These are phyloP conservation scores for Elsinoe arachidis DNA, from an alignment of 2,329 filamentous ascomycete genomes.

Conservation along the genomic window DNA sequence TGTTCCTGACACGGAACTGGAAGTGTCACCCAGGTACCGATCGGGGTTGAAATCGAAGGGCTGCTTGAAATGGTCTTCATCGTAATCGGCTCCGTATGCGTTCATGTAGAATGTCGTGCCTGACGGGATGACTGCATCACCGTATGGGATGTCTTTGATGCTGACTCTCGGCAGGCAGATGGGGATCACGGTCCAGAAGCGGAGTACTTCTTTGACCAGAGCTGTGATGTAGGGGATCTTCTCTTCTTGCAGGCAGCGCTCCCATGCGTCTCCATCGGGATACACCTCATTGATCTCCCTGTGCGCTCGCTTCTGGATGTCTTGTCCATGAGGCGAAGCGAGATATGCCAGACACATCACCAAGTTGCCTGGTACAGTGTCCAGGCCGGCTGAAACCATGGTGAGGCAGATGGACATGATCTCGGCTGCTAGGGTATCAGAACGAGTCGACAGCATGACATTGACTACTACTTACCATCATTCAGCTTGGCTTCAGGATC, in stretches of 20 bases:
- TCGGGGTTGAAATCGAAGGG: slow-evolving; percentile 59
- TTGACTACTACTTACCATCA: slow-evolving; percentile 41
- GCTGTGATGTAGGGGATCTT: slow-evolving; percentile 70
- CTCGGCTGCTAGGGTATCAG: slow-evolving; percentile 45
- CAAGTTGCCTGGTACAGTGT: slow-evolving; percentile 71
- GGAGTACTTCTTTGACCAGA: slow-evolving; percentile 66
- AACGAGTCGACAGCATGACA: too few species aligned
- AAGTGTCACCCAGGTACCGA: slow-evolving; percentile 52
- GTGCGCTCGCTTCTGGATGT: slow-evolving; percentile 61
- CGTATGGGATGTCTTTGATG: slow-evolving; percentile 63
- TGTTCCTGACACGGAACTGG: slow-evolving; percentile 32
- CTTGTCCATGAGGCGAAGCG: slow-evolving; percentile 56
- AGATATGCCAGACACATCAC: slow-evolving; percentile 74
- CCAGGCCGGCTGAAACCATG: slow-evolving; percentile 72
- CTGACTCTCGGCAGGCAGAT: slow-evolving; percentile 66
- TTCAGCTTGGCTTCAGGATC: slow-evolving; percentile 61
- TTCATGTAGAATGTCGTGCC: slow-evolving; percentile 77
- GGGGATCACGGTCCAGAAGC: slow-evolving; percentile 72
- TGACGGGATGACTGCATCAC: slow-evolving; percentile 58
- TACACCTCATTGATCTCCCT: slow-evolving; percentile 63
- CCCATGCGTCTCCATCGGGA: slow-evolving; percentile 67
- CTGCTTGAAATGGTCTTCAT: slow-evolving; percentile 57
- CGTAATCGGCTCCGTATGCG: slow-evolving; percentile 67
- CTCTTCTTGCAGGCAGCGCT: slow-evolving; percentile 61
- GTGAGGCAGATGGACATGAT: slow-evolving; percentile 73